Evolutionary conservation across 768 basidiomycete genomes (phyloP).

Genomic region (Chalciporus piperatus): DNA sequence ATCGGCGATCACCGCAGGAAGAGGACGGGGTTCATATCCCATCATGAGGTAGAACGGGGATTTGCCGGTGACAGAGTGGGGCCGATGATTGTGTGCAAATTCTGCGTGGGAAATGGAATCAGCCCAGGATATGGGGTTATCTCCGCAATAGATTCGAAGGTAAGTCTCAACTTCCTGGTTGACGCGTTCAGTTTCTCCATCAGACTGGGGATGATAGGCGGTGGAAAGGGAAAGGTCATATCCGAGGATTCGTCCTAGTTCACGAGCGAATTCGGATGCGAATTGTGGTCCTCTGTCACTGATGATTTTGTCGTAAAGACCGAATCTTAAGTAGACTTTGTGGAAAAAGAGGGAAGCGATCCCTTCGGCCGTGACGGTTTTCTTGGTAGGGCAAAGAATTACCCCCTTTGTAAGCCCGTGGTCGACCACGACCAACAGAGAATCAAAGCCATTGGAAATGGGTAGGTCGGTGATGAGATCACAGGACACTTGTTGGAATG

Average conservation of each 20-base stretch:
- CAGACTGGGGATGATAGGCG: neutral
- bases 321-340: slow-evolving; percentile 2
- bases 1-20: too few relatives aligned
- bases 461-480: slow-evolving; percentile 28
- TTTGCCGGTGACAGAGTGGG: too few relatives aligned
- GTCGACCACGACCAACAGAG: slow-evolving; percentile 21
- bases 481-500: slow-evolving; percentile 21
- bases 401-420: slow-evolving; percentile 30
- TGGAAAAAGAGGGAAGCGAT: slow-evolving; percentile 9
- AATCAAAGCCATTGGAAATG: slow-evolving; percentile 12
- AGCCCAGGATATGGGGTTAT: slow-evolving; percentile 1
- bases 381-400: slow-evolving; percentile 24
- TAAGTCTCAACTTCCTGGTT: neutral
- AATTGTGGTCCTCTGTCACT: slow-evolving; percentile 20
- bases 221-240: slow-evolving; percentile 18
- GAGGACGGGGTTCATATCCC: too few relatives aligned
- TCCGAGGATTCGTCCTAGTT: slow-evolving; percentile 16
- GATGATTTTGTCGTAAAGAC: neutral
- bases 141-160: slow-evolving; percentile 10
- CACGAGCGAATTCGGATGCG: slow-evolving; percentile 16
- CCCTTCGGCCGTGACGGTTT: slow-evolving; percentile 15
- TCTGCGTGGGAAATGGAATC: slow-evolving; percentile 21
- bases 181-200: neutral
- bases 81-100: neutral
- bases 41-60: too few relatives aligned